phyloP scores from a whole-genome alignment of 2,329 filamentous ascomycete genomes.

The Ophiosphaerella korrae region DNA sequence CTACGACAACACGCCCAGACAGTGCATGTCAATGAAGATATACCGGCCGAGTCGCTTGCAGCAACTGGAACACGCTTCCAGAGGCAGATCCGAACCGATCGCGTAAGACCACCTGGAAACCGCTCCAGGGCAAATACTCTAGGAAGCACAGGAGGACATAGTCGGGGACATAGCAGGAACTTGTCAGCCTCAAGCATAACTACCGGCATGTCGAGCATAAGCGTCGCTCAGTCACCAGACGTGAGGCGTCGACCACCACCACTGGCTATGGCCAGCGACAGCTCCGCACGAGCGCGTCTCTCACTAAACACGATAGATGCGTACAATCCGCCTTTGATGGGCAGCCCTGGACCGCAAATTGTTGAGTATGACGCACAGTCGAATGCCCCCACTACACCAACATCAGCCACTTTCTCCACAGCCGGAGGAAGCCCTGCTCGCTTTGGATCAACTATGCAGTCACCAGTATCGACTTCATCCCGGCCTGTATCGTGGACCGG shows the following conservation, averaged over 20 bases:
- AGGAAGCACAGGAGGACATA: conserved; percentile 72
- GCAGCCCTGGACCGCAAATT: conserved; percentile 67
- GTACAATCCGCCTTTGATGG: conserved; percentile 64
- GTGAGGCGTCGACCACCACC: conserved; percentile 75
- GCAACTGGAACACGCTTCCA: conserved; percentile 92
- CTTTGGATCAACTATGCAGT: conserved; percentile 70
- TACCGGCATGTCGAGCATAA: conserved; percentile 73
- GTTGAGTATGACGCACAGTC: conserved; percentile 69
- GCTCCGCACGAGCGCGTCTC: conserved; percentile 62
- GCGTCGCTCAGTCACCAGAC: conserved; percentile 54
- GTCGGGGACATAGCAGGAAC: conserved; percentile 80
- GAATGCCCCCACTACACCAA: conserved; percentile 79
- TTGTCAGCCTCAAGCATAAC: conserved; percentile 86
- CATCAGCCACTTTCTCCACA: conserved; percentile 79
- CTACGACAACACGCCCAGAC: conserved; percentile 96
- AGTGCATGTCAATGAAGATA: conserved; percentile 96
- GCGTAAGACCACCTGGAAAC: conserved; percentile 73
- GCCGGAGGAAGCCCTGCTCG: conserved; percentile 74
- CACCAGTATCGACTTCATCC: conserved; percentile 72
- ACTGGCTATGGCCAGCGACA: conserved; percentile 79
- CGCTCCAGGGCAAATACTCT: conserved; percentile 78
- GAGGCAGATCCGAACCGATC: conserved; percentile 85
- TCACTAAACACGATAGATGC: conserved; percentile 63
- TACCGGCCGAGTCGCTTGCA: conserved; percentile 89
- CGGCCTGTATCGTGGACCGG: conserved; percentile 76